Conservation (phyloP, 768 basidiomycete genomes). For the Mycena sanguinolenta region DNA sequence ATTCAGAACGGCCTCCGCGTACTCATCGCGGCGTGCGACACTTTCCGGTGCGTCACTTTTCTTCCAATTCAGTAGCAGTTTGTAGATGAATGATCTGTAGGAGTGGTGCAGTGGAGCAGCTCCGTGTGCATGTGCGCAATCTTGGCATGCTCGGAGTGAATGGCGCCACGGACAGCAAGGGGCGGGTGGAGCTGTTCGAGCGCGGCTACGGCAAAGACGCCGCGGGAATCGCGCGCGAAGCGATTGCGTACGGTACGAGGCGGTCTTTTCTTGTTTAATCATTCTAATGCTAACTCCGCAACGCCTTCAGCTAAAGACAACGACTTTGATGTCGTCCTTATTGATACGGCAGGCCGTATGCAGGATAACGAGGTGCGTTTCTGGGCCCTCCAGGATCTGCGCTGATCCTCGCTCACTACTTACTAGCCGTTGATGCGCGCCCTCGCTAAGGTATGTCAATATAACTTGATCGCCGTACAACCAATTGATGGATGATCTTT, state of each 20-base stretch:
- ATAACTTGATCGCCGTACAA: conserved; percentile 11
- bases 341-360: conserved; percentile 99
- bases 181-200: conserved; percentile 93
- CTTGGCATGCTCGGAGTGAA: conserved; percentile 85
- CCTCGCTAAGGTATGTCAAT: conserved; percentile 83
- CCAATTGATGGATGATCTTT: conserved; percentile 7
- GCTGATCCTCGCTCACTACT: conserved; percentile 28
- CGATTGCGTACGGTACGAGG: conserved; percentile 85
- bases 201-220: conserved; percentile 98
- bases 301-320: conserved; percentile 78
- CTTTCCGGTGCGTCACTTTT: conserved; percentile 76
- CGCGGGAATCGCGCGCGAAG: conserved; percentile 97
- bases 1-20: conserved; percentile 95
- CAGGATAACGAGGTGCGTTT: conserved; percentile 94
- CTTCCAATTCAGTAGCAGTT: not conserved
- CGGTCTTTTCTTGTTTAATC: not conserved
- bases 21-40: conserved; percentile 98
- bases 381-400: not conserved
- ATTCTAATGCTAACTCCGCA: conserved; percentile 12
- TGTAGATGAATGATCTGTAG: conserved; percentile 50
- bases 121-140: conserved; percentile 96
- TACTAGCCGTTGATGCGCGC: conserved; percentile 94
- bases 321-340: conserved; percentile 95
- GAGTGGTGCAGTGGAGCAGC: conserved; percentile 97
- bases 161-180: conserved; percentile 76